phyloP scores from a whole-genome alignment of 805 yeast genomes.

The Hanseniaspora mollemarum region DNA sequence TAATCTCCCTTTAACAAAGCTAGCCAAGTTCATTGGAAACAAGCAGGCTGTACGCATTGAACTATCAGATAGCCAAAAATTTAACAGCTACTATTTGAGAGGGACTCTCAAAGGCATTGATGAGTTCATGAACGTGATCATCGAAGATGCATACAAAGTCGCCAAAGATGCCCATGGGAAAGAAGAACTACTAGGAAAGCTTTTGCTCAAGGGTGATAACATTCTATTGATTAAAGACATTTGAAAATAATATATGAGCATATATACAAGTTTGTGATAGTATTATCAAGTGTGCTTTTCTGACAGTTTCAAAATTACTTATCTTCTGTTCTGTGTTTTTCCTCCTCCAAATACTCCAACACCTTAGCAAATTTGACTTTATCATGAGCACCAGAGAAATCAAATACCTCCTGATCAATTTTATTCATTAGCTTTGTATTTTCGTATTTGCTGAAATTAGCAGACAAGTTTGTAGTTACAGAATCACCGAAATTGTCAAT shows the following conservation, averaged over 20 bases:
- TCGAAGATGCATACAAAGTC: slow-evolving; percentile 55
- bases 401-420: slow-evolving; percentile 7
- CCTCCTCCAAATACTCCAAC: not conserved
- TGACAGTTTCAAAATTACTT: no score
- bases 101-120: slow-evolving; percentile 89
- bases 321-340: not conserved
- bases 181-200: slow-evolving; percentile 43
- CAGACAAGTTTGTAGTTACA: not conserved
- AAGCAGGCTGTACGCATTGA: not conserved
- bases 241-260: slow-evolving; percentile 11
- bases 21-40: not conserved
- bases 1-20: not conserved
- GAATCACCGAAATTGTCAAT: slow-evolving; percentile 5
- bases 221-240: slow-evolving; percentile 54
- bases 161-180: slow-evolving; percentile 28
- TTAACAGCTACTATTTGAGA: slow-evolving; percentile 28
- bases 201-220: slow-evolving; percentile 86
- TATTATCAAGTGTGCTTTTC: no score
- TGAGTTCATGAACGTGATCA: slow-evolving; percentile 83
- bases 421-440: not conserved
- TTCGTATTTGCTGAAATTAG: not conserved
- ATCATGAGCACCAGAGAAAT: not conserved
- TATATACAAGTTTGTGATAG: not conserved
- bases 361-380: slow-evolving; percentile 2
- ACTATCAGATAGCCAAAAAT: slow-evolving; percentile 5